phyloP scores from a whole-genome alignment of 1,139 yeast genomes.

The Diutina siamensis region DNA sequence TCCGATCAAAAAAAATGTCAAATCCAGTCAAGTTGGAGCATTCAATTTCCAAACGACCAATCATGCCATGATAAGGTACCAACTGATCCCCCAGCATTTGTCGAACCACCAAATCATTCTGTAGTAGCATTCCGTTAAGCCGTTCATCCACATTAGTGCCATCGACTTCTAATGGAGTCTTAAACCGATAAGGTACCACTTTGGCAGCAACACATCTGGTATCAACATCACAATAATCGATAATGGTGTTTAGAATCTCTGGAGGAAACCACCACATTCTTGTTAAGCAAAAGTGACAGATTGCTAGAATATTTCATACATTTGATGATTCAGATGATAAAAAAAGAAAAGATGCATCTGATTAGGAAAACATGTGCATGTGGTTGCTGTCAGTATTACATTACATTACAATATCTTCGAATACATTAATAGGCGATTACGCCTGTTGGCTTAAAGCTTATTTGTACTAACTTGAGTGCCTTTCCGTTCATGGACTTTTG shows the following conservation, averaged over 20 bases:
- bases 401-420: neutral
- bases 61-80: neutral
- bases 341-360: neutral
- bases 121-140: neutral
- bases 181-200: neutral
- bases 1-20: neutral
- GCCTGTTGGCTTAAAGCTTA: too few species aligned
- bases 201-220: neutral
- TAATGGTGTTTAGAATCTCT: neutral
- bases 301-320: too few species aligned
- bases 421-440: neutral
- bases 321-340: neutral
- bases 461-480: too few species aligned
- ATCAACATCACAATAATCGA: neutral
- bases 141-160: neutral
- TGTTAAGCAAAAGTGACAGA: too few species aligned
- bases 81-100: neutral
- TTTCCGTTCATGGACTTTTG: too few species aligned
- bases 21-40: neutral
- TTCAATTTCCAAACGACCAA: neutral
- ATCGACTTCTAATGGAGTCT: neutral
- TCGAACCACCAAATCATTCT: neutral
- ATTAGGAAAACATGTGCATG: neutral
- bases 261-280: neutral
- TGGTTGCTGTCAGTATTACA: neutral